Conservation (phyloP, 805 yeast species). For the Ogataea pilisensis region DNA sequence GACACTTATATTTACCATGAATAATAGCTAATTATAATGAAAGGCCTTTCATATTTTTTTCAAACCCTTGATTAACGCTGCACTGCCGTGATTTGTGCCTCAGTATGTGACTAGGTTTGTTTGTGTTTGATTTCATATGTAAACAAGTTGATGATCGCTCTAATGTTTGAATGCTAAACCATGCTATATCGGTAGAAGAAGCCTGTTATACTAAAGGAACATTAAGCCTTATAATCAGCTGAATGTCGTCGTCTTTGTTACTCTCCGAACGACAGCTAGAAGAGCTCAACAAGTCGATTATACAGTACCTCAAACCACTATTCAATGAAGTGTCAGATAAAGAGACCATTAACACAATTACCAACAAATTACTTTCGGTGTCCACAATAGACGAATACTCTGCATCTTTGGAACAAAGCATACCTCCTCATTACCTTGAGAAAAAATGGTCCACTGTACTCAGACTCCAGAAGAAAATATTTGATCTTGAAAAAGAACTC, state of each 20-base stretch:
- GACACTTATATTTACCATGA: too few relatives aligned
- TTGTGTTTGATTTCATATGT: neutral
- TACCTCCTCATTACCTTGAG: slow-evolving; percentile 41
- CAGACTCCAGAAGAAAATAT: slow-evolving; percentile 67
- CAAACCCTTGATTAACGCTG: neutral
- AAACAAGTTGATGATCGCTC: too few relatives aligned
- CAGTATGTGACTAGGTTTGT: too few relatives aligned
- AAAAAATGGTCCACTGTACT: slow-evolving; percentile 87
- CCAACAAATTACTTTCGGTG: slow-evolving; percentile 6
- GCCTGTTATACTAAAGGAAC: too few relatives aligned
- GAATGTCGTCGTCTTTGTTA: slow-evolving; percentile 8
- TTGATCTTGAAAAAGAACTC: slow-evolving; percentile 63
- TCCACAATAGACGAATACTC: slow-evolving; percentile 4
- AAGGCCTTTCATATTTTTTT: too few relatives aligned
- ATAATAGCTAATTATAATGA: too few relatives aligned
- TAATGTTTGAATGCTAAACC: too few relatives aligned
- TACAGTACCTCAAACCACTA: slow-evolving; percentile 29
- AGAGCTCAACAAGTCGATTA: slow-evolving; percentile 34
- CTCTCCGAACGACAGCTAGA: slow-evolving; percentile 31
- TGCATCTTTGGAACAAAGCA: slow-evolving; percentile 5
- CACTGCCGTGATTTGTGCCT: neutral
- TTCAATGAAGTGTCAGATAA: slow-evolving; percentile 6
- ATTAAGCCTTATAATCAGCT: neutral
- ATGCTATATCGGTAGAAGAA: too few relatives aligned
- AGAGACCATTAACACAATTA: slow-evolving; percentile 1